Conservation (phyloP, 306 rosid species). For the Trifolium dubium region DNA sequence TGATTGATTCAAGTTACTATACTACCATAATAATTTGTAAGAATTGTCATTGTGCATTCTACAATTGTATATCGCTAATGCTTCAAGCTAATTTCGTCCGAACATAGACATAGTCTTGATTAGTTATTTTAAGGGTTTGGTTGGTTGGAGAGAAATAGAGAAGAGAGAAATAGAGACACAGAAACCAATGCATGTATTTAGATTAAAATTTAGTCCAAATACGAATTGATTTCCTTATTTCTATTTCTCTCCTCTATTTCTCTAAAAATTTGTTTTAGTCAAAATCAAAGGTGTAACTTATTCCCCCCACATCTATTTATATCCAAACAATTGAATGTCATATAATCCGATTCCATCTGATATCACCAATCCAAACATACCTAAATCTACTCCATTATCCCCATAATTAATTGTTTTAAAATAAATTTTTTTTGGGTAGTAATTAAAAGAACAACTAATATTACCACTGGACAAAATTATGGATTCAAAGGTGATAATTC, state of each 20-base stretch:
- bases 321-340: not conserved
- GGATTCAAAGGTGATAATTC: not conserved
- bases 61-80: not conserved
- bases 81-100: too few species aligned
- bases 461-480: not conserved
- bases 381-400: not conserved
- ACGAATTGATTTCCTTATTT: too few species aligned
- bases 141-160: too few species aligned
- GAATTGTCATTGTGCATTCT: not conserved
- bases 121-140: not conserved
- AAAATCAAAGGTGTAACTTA: too few species aligned
- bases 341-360: not conserved
- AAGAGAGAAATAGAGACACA: too few species aligned
- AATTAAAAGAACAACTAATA: not conserved
- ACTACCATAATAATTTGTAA: slow-evolving; percentile 5
- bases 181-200: too few species aligned
- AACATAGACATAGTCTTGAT: not conserved
- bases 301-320: too few species aligned
- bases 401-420: not conserved
- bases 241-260: too few species aligned
- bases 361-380: not conserved
- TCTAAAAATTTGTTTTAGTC: too few species aligned
- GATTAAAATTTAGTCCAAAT: too few species aligned
- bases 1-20: slow-evolving; percentile 36
- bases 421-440: too few species aligned